Percentiles rank a stretch among this genome's conserved stretches.
phyloP scores from a whole-genome alignment of 1,139 yeast genomes.

The Saccharomyces uvarum region DNA sequence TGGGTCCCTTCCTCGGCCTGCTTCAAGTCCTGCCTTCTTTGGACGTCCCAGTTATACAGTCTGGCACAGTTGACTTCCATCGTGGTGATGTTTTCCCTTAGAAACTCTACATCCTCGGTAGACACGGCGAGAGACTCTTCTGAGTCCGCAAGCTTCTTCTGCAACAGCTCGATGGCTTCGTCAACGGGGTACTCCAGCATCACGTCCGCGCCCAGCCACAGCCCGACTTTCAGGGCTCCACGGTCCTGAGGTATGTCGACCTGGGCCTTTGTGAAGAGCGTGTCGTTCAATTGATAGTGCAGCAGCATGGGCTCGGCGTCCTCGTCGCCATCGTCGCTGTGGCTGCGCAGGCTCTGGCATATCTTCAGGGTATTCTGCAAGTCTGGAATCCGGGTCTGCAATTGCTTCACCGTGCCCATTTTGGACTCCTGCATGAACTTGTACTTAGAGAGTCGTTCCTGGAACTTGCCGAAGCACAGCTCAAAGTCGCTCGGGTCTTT shows the following conservation, averaged over 20 bases:
- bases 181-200: slow-evolving; percentile 91
- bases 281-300: slow-evolving; percentile 86
- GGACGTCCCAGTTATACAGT: slow-evolving; percentile 93
- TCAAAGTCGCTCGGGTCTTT: slow-evolving; percentile 67
- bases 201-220: slow-evolving; percentile 97
- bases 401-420: slow-evolving; percentile 55
- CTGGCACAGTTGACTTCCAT: slow-evolving; percentile 97
- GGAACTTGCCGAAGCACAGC: slow-evolving; percentile 57
- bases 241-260: slow-evolving; percentile 39
- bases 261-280: slow-evolving; percentile 76
- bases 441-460: slow-evolving; percentile 72
- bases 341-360: slow-evolving; percentile 49
- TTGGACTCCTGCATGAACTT: slow-evolving; percentile 84
- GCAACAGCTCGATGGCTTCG: slow-evolving; percentile 71
- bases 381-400: slow-evolving; percentile 78
- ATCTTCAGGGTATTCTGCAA: slow-evolving; percentile 74
- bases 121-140: slow-evolving; percentile 51
- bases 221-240: slow-evolving; percentile 49
- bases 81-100: slow-evolving; percentile 89
- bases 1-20: slow-evolving; percentile 34
- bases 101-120: slow-evolving; percentile 78
- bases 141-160: slow-evolving; percentile 57
- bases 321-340: slow-evolving; percentile 35
- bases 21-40: slow-evolving; percentile 50
- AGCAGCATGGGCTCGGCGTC: slow-evolving; percentile 44